Percentiles rank a stretch among this genome's conserved stretches.
Conservation (phyloP, 2,329 filamentous ascomycete species). For the Ophiobolus disseminans region DNA sequence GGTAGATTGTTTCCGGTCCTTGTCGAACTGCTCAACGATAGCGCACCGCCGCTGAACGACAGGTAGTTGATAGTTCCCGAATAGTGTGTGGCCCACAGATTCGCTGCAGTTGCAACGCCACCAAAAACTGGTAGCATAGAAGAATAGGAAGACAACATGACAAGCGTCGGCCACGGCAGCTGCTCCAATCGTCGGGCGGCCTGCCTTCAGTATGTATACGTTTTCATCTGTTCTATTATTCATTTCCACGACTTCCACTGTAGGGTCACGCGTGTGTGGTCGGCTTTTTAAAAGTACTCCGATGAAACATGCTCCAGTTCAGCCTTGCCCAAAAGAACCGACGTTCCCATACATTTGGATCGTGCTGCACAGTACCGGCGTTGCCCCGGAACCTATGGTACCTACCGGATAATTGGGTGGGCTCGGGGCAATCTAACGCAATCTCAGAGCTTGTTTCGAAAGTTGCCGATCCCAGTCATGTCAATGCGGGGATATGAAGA, state of each 20-base stretch:
- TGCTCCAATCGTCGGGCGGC: background rate
- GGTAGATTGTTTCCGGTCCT: conserved; percentile 34
- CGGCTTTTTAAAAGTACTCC: conserved; percentile 12
- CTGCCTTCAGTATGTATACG: conserved; percentile 16
- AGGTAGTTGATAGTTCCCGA: conserved; percentile 39
- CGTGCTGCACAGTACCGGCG: conserved; percentile 7
- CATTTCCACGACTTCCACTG: conserved; percentile 12
- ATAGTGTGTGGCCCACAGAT: conserved; percentile 41
- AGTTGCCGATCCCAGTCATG: conserved; percentile 6
- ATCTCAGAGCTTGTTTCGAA: conserved; percentile 20
- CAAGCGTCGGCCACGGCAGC: conserved; percentile 1
- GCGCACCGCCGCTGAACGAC: conserved; percentile 29
- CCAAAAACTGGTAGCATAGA: conserved; percentile 36
- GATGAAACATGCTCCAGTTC: conserved; percentile 21
- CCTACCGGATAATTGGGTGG: conserved; percentile 18
- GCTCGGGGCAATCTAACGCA: conserved; percentile 18
- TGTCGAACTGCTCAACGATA: conserved; percentile 28
- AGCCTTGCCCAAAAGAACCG: conserved; percentile 11
- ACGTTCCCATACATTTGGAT: conserved; percentile 9
- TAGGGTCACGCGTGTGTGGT: conserved; percentile 16
- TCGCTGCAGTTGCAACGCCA: conserved; percentile 32
- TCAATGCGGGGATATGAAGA: conserved; percentile 4
- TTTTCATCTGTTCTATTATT: conserved; percentile 2
- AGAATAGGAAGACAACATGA: conserved; percentile 31
- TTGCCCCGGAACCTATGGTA: conserved; percentile 8